A percentile compares a stretch with the other conserved stretches of the same genome.
These are phyloP conservation scores for Xylariaceae sp. DNA, from an alignment of 2,329 filamentous ascomycete species.

Conservation along the genomic window DNA sequence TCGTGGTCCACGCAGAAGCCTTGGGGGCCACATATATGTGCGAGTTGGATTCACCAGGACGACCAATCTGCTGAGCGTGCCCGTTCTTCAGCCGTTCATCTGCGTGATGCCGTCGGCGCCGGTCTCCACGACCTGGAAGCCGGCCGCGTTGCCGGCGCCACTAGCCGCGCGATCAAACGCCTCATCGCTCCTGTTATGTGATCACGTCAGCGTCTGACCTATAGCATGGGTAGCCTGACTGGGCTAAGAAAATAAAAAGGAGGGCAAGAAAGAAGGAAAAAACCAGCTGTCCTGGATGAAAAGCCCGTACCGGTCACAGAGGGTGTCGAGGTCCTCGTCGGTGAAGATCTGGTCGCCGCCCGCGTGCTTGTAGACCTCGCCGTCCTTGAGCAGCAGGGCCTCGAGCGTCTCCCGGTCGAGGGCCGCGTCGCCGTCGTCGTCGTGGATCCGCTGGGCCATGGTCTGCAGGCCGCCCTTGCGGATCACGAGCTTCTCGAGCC, in stretches of 20 bases:
- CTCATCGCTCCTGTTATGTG: slow-evolving; percentile 39
- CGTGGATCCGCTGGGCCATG: slow-evolving; percentile 54
- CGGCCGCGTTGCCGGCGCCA: slow-evolving; percentile 64
- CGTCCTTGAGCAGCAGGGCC: slow-evolving; percentile 62
- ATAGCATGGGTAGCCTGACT: too few species aligned
- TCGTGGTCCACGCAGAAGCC: too few species aligned
- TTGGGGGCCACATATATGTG: too few species aligned
- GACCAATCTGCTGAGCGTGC: too few species aligned
- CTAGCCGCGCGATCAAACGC: slow-evolving; percentile 66
- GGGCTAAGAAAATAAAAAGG: too few species aligned
- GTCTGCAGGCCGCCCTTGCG: slow-evolving; percentile 80
- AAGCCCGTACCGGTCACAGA: slow-evolving; percentile 60
- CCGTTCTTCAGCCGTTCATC: slow-evolving; percentile 6
- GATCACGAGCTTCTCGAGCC: slow-evolving; percentile 90
- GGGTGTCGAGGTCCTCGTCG: slow-evolving; percentile 65
- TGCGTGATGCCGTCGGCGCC: slow-evolving; percentile 42
- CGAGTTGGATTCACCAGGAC: too few species aligned
- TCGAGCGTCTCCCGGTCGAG: slow-evolving; percentile 55
- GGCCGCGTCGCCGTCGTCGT: slow-evolving; percentile 38
- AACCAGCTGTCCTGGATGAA: slow-evolving; percentile 4
- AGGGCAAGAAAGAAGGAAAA: too few species aligned
- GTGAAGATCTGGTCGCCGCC: slow-evolving; percentile 62
- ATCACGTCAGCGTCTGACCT: too few species aligned
- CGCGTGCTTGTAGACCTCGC: slow-evolving; percentile 52
- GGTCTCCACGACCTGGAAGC: slow-evolving; percentile 78